Conservation (phyloP, 2,329 filamentous ascomycete species). For the Aspergillus texensis region DNA sequence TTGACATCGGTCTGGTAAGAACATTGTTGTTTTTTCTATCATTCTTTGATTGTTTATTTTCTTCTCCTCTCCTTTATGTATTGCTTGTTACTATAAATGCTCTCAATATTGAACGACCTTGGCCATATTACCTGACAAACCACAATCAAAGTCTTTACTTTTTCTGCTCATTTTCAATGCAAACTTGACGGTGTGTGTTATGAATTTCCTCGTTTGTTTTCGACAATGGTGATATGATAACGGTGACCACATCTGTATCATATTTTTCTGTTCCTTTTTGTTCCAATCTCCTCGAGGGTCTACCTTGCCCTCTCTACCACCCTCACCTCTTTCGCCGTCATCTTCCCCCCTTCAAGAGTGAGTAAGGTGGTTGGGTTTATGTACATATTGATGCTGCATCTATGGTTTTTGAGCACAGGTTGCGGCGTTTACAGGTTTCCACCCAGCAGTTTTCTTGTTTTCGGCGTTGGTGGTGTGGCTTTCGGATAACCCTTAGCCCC, state of each 20-base stretch:
- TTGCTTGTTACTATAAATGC: background rate
- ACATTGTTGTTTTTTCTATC: background rate
- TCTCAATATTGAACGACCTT: background rate
- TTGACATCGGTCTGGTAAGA: background rate
- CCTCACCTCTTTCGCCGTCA: background rate
- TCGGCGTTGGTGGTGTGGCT: constrained; percentile 8
- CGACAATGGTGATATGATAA: constrained; percentile 8
- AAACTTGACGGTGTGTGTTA: background rate
- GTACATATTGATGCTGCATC: constrained; percentile 13
- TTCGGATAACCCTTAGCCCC: background rate
- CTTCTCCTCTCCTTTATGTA: background rate
- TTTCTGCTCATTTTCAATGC: background rate
- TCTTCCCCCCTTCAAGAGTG: constrained; percentile 13
- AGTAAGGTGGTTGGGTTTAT: constrained; percentile 12
- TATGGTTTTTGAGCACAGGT: constrained; percentile 3
- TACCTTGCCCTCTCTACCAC: background rate
- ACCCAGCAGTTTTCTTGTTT: constrained; percentile 2
- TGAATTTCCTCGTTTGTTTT: background rate
- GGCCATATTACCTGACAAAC: background rate
- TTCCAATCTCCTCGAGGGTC: background rate
- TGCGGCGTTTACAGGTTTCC: constrained; percentile 6
- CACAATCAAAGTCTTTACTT: background rate
- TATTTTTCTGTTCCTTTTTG: background rate
- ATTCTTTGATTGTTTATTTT: background rate
- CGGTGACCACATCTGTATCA: constrained; percentile 8